A percentile compares a stretch with the other conserved stretches of the same genome.
phyloP scores from a whole-genome alignment of 495 filamentous ascomycete species.

The Cercophora newfieldiana region DNA sequence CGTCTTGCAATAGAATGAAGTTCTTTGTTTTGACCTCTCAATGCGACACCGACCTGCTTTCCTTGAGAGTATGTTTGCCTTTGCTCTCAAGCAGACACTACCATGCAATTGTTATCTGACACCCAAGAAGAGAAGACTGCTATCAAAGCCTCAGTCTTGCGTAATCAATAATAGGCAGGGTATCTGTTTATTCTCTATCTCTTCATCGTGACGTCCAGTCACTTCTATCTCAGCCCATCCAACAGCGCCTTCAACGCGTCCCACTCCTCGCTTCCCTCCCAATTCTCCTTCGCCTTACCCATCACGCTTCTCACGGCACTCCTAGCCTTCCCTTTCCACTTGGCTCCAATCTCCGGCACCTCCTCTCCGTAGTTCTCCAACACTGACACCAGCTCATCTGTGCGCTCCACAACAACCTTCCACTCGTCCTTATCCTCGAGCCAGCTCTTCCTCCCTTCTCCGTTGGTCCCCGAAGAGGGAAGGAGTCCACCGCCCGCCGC shows the following conservation, averaged over 20 bases:
- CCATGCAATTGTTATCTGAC: no score
- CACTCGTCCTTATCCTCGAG: slow-evolving; percentile 51
- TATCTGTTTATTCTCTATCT: background rate
- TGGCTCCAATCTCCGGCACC: slow-evolving; percentile 54
- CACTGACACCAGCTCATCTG: slow-evolving; percentile 63
- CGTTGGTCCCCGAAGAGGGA: slow-evolving; percentile 18
- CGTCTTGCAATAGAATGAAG: no score
- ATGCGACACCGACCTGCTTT: no score
- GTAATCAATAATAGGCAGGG: background rate
- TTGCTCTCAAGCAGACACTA: no score
- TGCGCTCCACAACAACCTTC: slow-evolving; percentile 62
- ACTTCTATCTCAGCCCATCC: slow-evolving; percentile 52
- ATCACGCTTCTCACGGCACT: slow-evolving; percentile 77
- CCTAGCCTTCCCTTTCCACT: slow-evolving; percentile 87
- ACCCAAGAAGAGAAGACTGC: no score
- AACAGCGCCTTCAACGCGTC: slow-evolving; percentile 58
- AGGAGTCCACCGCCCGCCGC: slow-evolving; percentile 27
- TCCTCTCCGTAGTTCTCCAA: slow-evolving; percentile 63
- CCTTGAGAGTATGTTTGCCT: no score
- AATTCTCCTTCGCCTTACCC: slow-evolving; percentile 77
- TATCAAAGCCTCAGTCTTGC: no score
- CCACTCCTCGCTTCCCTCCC: slow-evolving; percentile 78
- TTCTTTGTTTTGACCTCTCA: no score
- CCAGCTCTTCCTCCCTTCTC: slow-evolving; percentile 43
- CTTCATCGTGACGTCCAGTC: background rate